These are phyloP conservation scores for Irpex sp. DNA, from an alignment of 1,284 basidiomycete genomes.

Conservation along the genomic window DNA sequence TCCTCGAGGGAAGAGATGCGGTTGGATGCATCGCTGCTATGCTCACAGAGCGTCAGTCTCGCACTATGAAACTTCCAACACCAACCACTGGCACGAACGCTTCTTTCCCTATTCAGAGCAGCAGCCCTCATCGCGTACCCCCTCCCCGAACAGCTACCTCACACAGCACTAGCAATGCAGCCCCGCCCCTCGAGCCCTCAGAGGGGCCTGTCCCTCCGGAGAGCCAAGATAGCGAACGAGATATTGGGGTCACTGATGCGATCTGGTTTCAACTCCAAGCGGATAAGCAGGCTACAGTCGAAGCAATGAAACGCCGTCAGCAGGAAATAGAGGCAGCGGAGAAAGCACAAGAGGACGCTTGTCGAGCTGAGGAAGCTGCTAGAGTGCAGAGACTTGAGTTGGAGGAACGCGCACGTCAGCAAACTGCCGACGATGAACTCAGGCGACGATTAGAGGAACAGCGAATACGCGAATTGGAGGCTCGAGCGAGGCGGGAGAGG, in stretches of 20 bases:
- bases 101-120: constrained; percentile 2
- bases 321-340: constrained; percentile 9
- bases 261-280: constrained; percentile 41
- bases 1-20: constrained; percentile 21
- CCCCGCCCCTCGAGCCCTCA: constrained; percentile 1
- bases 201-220: neutral
- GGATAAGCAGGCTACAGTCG: constrained; percentile 30
- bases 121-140: neutral
- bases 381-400: neutral
- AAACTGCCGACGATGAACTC: constrained; percentile 21
- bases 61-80: constrained; percentile 16
- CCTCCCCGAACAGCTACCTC: constrained; percentile 2
- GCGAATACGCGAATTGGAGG: constrained; percentile 21
- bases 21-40: constrained; percentile 26
- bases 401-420: constrained; percentile 13
- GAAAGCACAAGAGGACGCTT: constrained; percentile 3
- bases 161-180: constrained; percentile 2
- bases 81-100: neutral
- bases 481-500: constrained; percentile 24
- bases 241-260: constrained; percentile 41
- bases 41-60: constrained; percentile 22
- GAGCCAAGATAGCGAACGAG: constrained; percentile 25
- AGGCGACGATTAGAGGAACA: constrained; percentile 25
- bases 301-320: constrained; percentile 11
- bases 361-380: constrained; percentile 13